A percentile compares a stretch with the other conserved stretches of the same genome.
Evolutionary conservation across 208 protist species (phyloP).

Genomic region (Acanthamoeba royreba): DNA sequence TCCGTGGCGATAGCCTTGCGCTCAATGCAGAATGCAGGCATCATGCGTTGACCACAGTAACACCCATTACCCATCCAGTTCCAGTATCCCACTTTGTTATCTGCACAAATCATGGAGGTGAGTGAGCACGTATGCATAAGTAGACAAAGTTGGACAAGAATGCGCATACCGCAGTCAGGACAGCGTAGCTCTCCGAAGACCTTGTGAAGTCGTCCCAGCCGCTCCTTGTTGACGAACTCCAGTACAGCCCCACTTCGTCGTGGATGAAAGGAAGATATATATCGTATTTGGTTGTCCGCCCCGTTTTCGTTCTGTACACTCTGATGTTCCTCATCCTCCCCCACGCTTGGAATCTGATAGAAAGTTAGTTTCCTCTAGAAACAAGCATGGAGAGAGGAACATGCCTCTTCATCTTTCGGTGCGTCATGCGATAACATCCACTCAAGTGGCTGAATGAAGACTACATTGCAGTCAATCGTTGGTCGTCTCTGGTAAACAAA

Average conservation of each 20-base stretch:
- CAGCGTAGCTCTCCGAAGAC: background rate
- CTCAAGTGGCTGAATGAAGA: background rate
- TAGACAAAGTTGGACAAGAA: background rate
- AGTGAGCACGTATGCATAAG: background rate
- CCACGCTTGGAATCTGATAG: background rate
- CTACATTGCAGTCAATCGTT: background rate
- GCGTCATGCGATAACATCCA: background rate
- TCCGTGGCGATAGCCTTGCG: background rate
- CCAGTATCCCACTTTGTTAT: background rate
- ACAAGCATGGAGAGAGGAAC: background rate
- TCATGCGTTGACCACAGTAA: background rate
- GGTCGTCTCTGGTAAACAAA: background rate
- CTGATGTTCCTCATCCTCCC: background rate
- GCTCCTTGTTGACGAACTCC: background rate
- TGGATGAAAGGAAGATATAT: background rate
- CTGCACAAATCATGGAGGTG: too few relatives aligned
- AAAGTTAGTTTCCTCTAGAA: too few relatives aligned
- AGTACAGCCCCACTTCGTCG: background rate
- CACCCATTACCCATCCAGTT: background rate
- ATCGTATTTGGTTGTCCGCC: background rate
- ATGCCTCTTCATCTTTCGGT: background rate
- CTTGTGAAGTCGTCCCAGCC: background rate
- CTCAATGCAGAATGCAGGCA: background rate
- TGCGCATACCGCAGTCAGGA: background rate
- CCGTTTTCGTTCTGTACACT: background rate